Evolutionary conservation across 2,329 filamentous ascomycete genomes (phyloP), one percentile per base, ranked within the genome.

Genomic region (Lachnellula willkommii): DNA sequence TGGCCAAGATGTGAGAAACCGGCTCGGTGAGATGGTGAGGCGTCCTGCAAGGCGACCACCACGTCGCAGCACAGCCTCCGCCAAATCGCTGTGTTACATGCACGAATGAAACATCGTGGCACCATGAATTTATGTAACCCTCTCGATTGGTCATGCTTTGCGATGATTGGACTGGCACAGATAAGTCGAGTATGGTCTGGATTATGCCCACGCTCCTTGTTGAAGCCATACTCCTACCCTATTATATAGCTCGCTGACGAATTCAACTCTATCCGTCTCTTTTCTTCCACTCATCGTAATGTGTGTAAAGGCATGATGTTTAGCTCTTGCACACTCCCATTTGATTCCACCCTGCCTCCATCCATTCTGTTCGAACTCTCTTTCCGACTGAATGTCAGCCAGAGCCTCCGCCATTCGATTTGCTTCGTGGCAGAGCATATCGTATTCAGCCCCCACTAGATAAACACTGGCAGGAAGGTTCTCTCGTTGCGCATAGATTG

Each of bases 361-460:
- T 26, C 53, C 46, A 51, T 50, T 20, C 49, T 51, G 22, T 35
- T 47, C 17, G 14, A 48, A 36, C 35, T 36, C 50, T 42, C 48
- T 22, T 58, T 50, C 24, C 55, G 53, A 24, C 48, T 54, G 32
- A 22, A 51, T 45, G 3, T 50, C 60, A 4, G 40, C 58, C 45
- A 65, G 51, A 15, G 40, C 51, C 52, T 58, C 55, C n/a, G 55
- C 60, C 57, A 65, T 61, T 11, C 39, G 17, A 46, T 60, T 37
- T 15, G 60, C 60, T 50, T 66, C 64, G 39, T 57, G 36, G 49
- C 61, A 63, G 20, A 66, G 46, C 55, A 65, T 50, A 62, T 66
- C 64, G 40, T 55, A 58, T 57, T 66, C 60, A 36, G 53, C 58
- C 4, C 56, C 60, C 6, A 64, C 47, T 4, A 65, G 32, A 53